Evolutionary conservation across 1,284 basidiomycete genomes (phyloP).

Genomic region (Austropuccinia psidii): DNA sequence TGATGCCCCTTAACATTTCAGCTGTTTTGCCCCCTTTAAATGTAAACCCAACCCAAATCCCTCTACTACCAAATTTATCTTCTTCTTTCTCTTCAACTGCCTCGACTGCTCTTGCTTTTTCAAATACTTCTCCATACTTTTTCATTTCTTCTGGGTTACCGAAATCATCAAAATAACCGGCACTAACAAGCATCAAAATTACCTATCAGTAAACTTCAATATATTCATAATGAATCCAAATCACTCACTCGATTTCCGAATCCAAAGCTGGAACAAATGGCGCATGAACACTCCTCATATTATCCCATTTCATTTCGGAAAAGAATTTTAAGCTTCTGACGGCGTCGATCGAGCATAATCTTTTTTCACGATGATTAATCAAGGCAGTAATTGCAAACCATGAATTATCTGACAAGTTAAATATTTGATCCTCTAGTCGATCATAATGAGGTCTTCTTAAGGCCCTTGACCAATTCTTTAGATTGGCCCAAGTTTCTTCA

Average conservation of each 20-base stretch:
- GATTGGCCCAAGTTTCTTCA: slow-evolving; percentile 98
- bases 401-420: slow-evolving; percentile 86
- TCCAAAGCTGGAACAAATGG: slow-evolving; percentile 95
- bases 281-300: slow-evolving; percentile 67
- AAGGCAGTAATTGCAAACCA: slow-evolving; percentile 89
- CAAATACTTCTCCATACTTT: slow-evolving; percentile 81
- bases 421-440: slow-evolving; percentile 89
- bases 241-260: slow-evolving; percentile 65
- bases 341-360: slow-evolving; percentile 66
- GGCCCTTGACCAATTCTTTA: slow-evolving; percentile 92
- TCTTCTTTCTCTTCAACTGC: slow-evolving; percentile 79
- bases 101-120: slow-evolving; percentile 93
- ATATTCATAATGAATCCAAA: neutral
- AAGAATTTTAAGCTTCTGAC: slow-evolving; percentile 82
- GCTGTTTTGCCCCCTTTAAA: slow-evolving; percentile 52
- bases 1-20: slow-evolving; percentile 32
- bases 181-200: slow-evolving; percentile 46
- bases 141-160: slow-evolving; percentile 89
- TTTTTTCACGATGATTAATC: slow-evolving; percentile 66
- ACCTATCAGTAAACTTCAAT: neutral
- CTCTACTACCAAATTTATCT: slow-evolving; percentile 50
- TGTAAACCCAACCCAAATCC: slow-evolving; percentile 95
- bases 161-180: slow-evolving; percentile 98
- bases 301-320: slow-evolving; percentile 63
- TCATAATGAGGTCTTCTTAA: slow-evolving; percentile 89